A percentile compares a stretch with the other conserved stretches of the same genome.
Evolutionary conservation across 2,329 filamentous ascomycete genomes (phyloP).

Genomic region (Fonsecaea pedrosoi): DNA sequence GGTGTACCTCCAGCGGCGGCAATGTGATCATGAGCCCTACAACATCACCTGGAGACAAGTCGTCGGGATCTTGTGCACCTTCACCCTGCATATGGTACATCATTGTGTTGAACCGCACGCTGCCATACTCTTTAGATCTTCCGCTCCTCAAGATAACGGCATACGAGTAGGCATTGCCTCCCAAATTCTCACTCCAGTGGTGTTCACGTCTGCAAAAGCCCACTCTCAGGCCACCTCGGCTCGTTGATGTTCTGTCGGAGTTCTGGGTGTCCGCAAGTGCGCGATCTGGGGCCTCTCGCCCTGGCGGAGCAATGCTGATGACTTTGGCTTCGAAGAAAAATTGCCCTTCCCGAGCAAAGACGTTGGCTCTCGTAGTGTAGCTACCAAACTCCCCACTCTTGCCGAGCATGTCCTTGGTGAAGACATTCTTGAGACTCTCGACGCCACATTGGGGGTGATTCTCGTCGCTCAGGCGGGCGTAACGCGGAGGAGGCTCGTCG

Average conservation of each 20-base stretch:
- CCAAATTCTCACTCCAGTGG: constrained; percentile 40
- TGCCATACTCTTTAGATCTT: constrained; percentile 53
- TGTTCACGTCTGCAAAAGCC: constrained; percentile 55
- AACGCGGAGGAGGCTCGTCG: constrained; percentile 83
- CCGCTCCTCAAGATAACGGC: constrained; percentile 37
- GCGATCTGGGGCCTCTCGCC: constrained; percentile 57
- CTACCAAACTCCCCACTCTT: constrained; percentile 79
- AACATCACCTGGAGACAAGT: constrained; percentile 87
- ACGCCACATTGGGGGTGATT: constrained; percentile 63
- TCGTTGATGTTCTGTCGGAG: constrained; percentile 35
- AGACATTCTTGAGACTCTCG: constrained; percentile 77
- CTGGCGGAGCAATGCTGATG: constrained; percentile 63
- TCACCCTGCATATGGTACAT: constrained; percentile 93
- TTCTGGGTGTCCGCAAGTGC: constrained; percentile 38
- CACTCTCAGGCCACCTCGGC: constrained; percentile 56
- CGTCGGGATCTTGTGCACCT: constrained; percentile 81
- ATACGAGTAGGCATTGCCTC: constrained; percentile 40
- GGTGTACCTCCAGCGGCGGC: constrained; percentile 82
- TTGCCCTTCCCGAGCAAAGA: constrained; percentile 84
- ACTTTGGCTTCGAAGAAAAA: constrained; percentile 96
- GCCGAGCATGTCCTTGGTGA: constrained; percentile 75
- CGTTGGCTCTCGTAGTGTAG: constrained; percentile 89
- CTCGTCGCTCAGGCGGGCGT: constrained; percentile 87
- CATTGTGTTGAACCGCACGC: constrained; percentile 89
- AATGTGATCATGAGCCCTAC: constrained; percentile 92